Evolutionary conservation across 2,329 filamentous ascomycete species (phyloP), one percentile per base, ranked within the genome.

Genomic region (Verticillium klebahnii): DNA sequence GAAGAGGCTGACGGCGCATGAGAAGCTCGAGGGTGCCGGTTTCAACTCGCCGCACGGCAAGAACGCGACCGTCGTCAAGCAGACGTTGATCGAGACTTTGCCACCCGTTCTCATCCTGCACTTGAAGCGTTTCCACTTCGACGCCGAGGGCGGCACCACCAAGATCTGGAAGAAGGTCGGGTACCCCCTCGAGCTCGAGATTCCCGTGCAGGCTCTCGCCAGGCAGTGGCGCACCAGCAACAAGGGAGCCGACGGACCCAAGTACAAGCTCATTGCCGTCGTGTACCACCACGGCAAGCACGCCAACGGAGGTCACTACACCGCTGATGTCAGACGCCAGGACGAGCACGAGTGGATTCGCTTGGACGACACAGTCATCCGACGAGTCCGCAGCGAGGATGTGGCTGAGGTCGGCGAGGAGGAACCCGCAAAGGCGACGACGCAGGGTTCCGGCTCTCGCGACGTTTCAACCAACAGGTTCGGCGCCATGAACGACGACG

Each of bases 111-210:
- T 99, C 14, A 96, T 98, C 60, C 84, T 99, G 9, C 95, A 99
- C 72, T 83, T 99, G 52, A 99, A 99, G 79, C 92, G 95, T 55
- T 99, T 99, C 82, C 92, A 97, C 70, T 98, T 97, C 69, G 93
- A 98, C 70, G 91, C 88, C 64, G 86, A 89, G 62, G 91, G 89
- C 55, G 93, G 93, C 29, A 96, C 93, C 0, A 90, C 97, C 70
- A 99, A 99, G 81, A 96, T 98, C 66, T 97, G 94, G 92, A 99
- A 98, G 80, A 96, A 94, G 79, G 84, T 99, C 62, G 94, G 93
- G 23, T 99, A 99, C 71, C 95, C 95, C 0, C 80, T 99, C 32
- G 93, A 98, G 70, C 82, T 99, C 58, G 94, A 98, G 73, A 92
- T 99, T 65, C 95, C 95, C 0, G 90, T 89, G 62, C 94, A 98